Base-by-base conservation (phyloP, 768 basidiomycete genomes). In the Boletus edulis region DNA sequence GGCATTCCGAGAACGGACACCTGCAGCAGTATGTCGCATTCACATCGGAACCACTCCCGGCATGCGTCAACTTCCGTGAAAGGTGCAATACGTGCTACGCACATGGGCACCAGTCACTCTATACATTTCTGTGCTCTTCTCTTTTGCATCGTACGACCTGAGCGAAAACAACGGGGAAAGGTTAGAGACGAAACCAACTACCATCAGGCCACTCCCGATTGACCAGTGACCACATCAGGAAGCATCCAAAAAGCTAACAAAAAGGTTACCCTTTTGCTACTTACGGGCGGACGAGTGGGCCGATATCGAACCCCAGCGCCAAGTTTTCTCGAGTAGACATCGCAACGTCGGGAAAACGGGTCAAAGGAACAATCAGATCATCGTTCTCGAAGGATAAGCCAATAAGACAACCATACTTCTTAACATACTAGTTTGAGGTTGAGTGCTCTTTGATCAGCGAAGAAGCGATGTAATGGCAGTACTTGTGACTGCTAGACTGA, bases 51-150 rank as follows among this genome's bases (percentile, higher is more conserved):
- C 41, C 27, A 31, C 44, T 37, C 53, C 50, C 62, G 55, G 64
- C 56, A 59, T 34, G 51, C 50, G 69, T 69, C 67, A 49, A 62
- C 62, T 70, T 70, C 68, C 60, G 47, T 18, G 45, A 67, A 68
- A 64, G 67, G 55, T 52, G 56, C 48, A 27, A 39, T 44, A 47
- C 27, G 47, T 37, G 51, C 47, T 54, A 55, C 60, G 39, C 54
- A 27, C 47, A 55, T 54, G 60, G 34, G 32, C 39, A 20, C 35
- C 46, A 54, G 52, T 54, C 58, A 62, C 57, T 63, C 58, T 68
- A 63, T 65, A 60, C 57, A 69, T 65, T 59, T 55, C 22, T 37
- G 58, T 55, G 31, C 34, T 14, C 65, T 68, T 69, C 67, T 68
- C 62, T 68, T 52, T 67, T 67, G 67, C 43, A 57, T 58, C 54